Percentiles rank a stretch among this genome's conserved stretches.
Evolutionary conservation across 495 filamentous ascomycete species (phyloP).

Genomic region (Mytilinidion resinicola): DNA sequence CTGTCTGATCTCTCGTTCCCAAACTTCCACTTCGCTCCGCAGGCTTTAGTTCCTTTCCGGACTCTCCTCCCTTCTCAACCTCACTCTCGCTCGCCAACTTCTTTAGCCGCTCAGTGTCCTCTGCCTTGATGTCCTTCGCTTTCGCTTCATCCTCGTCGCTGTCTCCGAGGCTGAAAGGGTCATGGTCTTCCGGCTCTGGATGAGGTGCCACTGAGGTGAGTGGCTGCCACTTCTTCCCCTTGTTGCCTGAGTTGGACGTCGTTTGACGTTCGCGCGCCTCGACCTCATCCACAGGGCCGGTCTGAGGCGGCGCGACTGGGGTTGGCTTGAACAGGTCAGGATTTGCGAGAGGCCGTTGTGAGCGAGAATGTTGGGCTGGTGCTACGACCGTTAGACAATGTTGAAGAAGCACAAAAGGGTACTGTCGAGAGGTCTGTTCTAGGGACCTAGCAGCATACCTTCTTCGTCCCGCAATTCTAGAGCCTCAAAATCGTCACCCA

Average conservation of each 20-base stretch:
- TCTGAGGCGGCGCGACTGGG: slow-evolving; percentile 44
- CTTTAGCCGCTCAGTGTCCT: slow-evolving; percentile 65
- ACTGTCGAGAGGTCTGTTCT: not conserved
- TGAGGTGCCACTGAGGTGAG: slow-evolving; percentile 79
- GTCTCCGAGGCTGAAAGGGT: slow-evolving; percentile 93
- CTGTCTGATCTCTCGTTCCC: slow-evolving; percentile 41
- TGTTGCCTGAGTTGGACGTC: slow-evolving; percentile 43
- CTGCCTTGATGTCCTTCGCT: slow-evolving; percentile 54
- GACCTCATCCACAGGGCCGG: slow-evolving; percentile 59
- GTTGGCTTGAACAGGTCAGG: slow-evolving; percentile 75
- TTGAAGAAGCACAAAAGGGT: not conserved
- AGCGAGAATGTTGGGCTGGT: slow-evolving; percentile 29
- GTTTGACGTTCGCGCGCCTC: slow-evolving; percentile 52
- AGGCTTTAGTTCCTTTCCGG: slow-evolving; percentile 27
- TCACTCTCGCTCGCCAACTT: slow-evolving; percentile 48
- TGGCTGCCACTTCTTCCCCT: slow-evolving; percentile 94
- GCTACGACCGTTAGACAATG: not conserved
- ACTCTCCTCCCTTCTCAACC: slow-evolving; percentile 27
- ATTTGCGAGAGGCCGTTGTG: slow-evolving; percentile 61
- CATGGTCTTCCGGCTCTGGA: slow-evolving; percentile 75
- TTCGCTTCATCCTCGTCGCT: slow-evolving; percentile 87
- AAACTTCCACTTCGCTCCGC: slow-evolving; percentile 34
- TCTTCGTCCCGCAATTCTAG: slow-evolving; percentile 76
- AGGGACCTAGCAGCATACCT: slow-evolving; percentile 41
- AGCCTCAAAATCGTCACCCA: slow-evolving; percentile 85